phyloP scores from a whole-genome alignment of 2,329 filamentous ascomycete species.

The Phialophora verrucosa region DNA sequence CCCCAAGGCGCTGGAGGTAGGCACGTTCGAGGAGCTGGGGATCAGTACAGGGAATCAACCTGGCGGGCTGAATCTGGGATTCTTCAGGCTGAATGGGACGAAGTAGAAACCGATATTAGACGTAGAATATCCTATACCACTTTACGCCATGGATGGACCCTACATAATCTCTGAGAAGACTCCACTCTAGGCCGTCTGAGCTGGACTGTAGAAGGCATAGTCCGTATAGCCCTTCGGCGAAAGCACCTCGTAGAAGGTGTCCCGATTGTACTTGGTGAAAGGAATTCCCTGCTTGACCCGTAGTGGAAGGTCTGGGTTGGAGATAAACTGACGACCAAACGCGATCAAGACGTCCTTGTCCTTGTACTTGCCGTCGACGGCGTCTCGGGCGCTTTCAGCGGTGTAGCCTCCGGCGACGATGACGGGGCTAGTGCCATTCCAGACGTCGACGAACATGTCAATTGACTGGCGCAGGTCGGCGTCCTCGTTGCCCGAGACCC shows the following conservation, averaged over 20 bases:
- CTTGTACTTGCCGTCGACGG: constrained; percentile 51
- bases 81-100: background rate
- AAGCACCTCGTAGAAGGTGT: constrained; percentile 28
- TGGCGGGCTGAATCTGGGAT: constrained; percentile 41
- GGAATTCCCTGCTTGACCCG: constrained; percentile 48
- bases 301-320: constrained; percentile 57
- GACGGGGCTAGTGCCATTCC: constrained; percentile 52
- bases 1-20: constrained; percentile 1
- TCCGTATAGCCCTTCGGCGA: constrained; percentile 21
- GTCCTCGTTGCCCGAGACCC: constrained; percentile 45
- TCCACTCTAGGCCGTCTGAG: background rate
- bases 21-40: constrained; percentile 9
- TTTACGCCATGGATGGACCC: background rate
- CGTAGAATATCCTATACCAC: background rate
- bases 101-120: background rate
- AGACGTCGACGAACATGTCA: constrained; percentile 45
- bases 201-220: constrained; percentile 7
- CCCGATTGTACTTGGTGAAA: constrained; percentile 28
- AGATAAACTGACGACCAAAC: constrained; percentile 56
- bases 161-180: background rate
- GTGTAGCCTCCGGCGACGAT: constrained; percentile 58
- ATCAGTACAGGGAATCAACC: constrained; percentile 32
- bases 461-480: constrained; percentile 43
- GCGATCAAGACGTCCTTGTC: constrained; percentile 54
- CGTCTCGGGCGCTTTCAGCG: constrained; percentile 51